These are phyloP conservation scores for Turnera subulata DNA, from an alignment of 345 rosid species.

Conservation along the genomic window DNA sequence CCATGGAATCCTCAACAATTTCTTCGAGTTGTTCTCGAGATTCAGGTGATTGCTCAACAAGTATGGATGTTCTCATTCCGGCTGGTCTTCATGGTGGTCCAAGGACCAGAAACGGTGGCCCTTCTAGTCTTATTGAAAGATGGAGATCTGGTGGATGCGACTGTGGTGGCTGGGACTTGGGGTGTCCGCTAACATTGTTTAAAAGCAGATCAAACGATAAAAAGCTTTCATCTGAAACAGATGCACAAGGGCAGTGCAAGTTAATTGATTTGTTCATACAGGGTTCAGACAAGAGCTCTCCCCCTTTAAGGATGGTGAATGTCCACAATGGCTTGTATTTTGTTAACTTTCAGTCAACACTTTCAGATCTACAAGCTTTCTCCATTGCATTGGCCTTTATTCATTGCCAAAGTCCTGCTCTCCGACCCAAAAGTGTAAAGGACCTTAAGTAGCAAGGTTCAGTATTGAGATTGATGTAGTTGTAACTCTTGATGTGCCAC, in stretches of 20 bases:
- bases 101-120: constrained; percentile 54
- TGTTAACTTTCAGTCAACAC: constrained; percentile 56
- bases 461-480: constrained; percentile 24
- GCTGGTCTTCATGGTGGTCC: constrained; percentile 92
- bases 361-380: constrained; percentile 79
- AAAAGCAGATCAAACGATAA: constrained; percentile 38
- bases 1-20: constrained; percentile 18
- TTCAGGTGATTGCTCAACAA: constrained; percentile 38
- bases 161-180: constrained; percentile 98
- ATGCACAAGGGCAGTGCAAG: constrained; percentile 48
- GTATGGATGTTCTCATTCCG: constrained; percentile 70
- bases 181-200: constrained; percentile 65
- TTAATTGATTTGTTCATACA: constrained; percentile 53
- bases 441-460: constrained; percentile 25
- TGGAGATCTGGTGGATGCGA: constrained; percentile 94
- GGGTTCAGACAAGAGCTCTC: constrained; percentile 39
- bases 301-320: constrained; percentile 63
- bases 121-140: constrained; percentile 71
- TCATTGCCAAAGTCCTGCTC: constrained; percentile 57
- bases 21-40: constrained; percentile 23
- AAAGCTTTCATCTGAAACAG: constrained; percentile 22
- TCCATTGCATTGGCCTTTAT: constrained; percentile 76
- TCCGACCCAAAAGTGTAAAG: constrained; percentile 47
- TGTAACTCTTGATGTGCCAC: constrained; percentile 23
- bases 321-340: constrained; percentile 67